phyloP scores from a whole-genome alignment of 2,329 filamentous ascomycete species.

The Fusarium acutatum region DNA sequence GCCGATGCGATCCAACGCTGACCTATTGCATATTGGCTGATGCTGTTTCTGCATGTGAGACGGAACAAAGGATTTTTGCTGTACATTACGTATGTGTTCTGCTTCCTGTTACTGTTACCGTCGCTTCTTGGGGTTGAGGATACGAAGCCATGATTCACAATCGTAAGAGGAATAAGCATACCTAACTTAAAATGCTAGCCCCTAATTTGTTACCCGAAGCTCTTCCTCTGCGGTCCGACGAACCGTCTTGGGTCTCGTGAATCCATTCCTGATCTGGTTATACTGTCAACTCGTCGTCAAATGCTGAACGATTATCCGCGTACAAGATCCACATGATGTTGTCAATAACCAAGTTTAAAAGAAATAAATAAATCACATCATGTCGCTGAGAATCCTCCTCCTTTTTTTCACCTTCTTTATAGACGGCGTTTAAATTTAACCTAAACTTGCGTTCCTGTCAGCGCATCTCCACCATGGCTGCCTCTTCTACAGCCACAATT shows the following conservation, averaged over 20 bases:
- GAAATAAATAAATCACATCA: background rate
- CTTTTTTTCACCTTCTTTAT: background rate
- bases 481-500: conserved; percentile 29
- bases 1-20: conserved; percentile 3
- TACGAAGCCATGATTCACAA: background rate
- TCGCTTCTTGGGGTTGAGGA: background rate
- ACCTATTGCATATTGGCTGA: background rate
- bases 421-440: background rate
- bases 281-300: conserved; percentile 5
- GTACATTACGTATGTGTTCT: background rate
- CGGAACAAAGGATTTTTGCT: background rate
- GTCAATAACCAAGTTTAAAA: background rate
- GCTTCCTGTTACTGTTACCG: background rate
- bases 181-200: background rate
- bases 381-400: background rate
- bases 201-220: conserved; percentile 3
- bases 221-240: conserved; percentile 6
- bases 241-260: background rate
- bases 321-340: background rate
- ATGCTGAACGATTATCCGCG: background rate
- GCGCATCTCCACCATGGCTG: conserved; percentile 18
- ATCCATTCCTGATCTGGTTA: conserved; percentile 13
- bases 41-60: conserved; percentile 1
- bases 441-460: conserved; percentile 11
- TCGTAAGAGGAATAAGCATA: background rate